These are phyloP conservation scores for Pyrenula aspistea DNA, from an alignment of 495 filamentous ascomycete species.

Conservation along the genomic window DNA sequence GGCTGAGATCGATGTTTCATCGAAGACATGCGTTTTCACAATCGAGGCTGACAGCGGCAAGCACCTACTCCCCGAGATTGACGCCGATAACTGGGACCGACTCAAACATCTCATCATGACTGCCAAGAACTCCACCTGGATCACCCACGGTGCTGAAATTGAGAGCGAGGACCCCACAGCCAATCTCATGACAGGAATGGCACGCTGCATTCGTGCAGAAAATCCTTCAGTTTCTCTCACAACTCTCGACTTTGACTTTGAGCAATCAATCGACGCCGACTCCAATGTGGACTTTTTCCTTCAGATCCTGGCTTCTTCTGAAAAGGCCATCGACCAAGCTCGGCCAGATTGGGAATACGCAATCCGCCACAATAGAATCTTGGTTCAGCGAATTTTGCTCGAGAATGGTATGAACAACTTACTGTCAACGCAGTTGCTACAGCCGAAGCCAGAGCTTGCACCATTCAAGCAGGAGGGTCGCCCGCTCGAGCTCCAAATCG, in stretches of 20 bases:
- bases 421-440: neutral
- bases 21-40: neutral
- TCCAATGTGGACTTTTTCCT: neutral
- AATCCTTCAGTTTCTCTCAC: constrained; percentile 5
- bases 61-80: constrained; percentile 6
- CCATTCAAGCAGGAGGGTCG: constrained; percentile 22
- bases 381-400: constrained; percentile 9
- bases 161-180: constrained; percentile 11
- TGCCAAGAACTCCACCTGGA: constrained; percentile 13
- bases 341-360: constrained; percentile 10
- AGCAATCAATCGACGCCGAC: neutral
- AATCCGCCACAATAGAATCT: constrained; percentile 12
- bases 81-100: constrained; percentile 8
- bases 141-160: constrained; percentile 12
- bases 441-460: constrained; percentile 7
- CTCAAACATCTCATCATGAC: constrained; percentile 10
- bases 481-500: constrained; percentile 11
- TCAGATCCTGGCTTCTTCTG: neutral
- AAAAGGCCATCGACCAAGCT: neutral
- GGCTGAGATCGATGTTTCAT: constrained; percentile 9
- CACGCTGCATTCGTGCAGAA: constrained; percentile 11
- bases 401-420: neutral
- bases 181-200: constrained; percentile 10
- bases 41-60: neutral
- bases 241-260: constrained; percentile 17